Base-by-base conservation (phyloP, 257 asterid species). In the Capsicum chinense region DNA sequence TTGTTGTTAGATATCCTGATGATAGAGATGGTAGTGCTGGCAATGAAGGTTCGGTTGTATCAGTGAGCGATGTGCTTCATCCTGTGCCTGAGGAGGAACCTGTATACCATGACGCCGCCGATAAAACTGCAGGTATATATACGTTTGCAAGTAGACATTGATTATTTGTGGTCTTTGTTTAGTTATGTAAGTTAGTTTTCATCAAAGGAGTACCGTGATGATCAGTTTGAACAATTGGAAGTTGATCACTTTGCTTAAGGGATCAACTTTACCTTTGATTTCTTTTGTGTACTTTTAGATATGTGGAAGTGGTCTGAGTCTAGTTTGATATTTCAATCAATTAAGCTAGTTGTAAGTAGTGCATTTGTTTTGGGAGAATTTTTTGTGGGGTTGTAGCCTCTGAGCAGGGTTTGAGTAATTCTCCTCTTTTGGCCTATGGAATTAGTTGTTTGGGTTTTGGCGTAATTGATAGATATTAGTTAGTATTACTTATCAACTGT, bases 81-180 rank as follows among this genome's bases (percentile, higher is more conserved):
- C 89, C 95, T 11, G 93, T 93, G 79, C 92, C 93, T 0, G 97
- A 92, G 90, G 97, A 93, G 82, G 94, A 90, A 83, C 88, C 90
- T 2, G 86, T 89, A 35, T 92, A 42, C 83, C 90, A 88, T 79
- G 95, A 91, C 86, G 94, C 93, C 62, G 79, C 92, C 3, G 94
- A 91, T 87, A 88, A 88, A 84, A 84, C 87, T 89, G 84, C 90
- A 85, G 94, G 95, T 92, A 82, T 64, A 7, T 42, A 11, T 44
- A 5, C 48, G n/a, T 2, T 54, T 76, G 47, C 26, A 52, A 52
- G 48, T 76, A 76, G 64, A 37, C 64, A 76, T 76, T 52, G 44
- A 26, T 50, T 52, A 26, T 21, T 21, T 52, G 37, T 21, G 44
- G 5, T 52, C 17, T 76, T 76, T 76, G 64, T 16, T 16, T 37